Evolutionary conservation across 1,284 basidiomycete genomes (phyloP), one percentile per base, ranked within the genome.

Genomic region (Fereydounia khargensis): DNA sequence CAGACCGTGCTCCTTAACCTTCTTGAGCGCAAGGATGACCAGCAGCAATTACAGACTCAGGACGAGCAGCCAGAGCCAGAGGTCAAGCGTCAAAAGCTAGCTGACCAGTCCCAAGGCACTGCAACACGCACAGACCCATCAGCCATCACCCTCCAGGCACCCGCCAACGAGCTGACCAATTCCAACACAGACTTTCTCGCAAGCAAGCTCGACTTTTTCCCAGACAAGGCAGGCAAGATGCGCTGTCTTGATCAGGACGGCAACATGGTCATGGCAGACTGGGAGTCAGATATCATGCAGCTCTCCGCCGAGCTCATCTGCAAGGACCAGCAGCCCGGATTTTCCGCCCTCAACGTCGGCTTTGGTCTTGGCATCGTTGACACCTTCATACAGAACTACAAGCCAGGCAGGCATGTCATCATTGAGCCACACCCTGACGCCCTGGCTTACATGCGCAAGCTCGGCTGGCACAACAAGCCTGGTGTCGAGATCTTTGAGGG

Each of bases 311-410:
- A 20, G 0, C 50, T 68, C 2, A 47, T 74, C 6, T 73, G 69
- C 39, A 35, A 46, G 16, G 64, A 53, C 7, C 60, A 68, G 19
- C 67, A 64, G 1, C 56, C 71, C 13, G 82, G 82, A 4, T 79
- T 91, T 38, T 84, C 82, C 35, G 79, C 96, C 0, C 79, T 98
- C 42, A 98, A 97, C 68, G 80, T 97, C 24, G 94, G 95, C 5
- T 97, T 94, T 70, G 94, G 94, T 10, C 80, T 98, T 9, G 94
- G 94, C 11, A 92, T 97, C 47, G 90, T 96, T 65, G 91, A 96
- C 73, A 79, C 80, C 16, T 78, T 90, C 30, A 88, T 95, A 75
- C 89, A 94, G 77, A 74, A 77, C 1, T 78, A 88, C 34, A 73
- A 80, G 5, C 88, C 89, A 0, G 75, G 80, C 3, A 79, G 83